phyloP scores from a whole-genome alignment of 495 filamentous ascomycete genomes.

The Entonaema liquescens region DNA sequence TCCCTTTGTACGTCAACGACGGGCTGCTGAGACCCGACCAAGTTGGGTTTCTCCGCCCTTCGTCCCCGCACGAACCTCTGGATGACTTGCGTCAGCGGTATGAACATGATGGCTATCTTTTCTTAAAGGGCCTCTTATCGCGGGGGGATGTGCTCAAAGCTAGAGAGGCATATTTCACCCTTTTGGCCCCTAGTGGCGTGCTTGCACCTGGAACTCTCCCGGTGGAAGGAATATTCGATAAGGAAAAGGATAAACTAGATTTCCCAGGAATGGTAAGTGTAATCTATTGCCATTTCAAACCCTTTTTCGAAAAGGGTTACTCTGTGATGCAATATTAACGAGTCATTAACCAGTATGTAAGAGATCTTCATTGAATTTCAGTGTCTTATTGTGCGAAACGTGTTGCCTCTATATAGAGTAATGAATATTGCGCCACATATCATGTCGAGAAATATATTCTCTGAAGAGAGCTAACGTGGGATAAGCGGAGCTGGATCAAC shows the following conservation, averaged over 20 bases:
- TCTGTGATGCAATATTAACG: background rate
- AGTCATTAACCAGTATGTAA: background rate
- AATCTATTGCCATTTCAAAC: background rate
- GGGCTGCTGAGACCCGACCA: background rate
- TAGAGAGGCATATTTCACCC: constrained; percentile 64
- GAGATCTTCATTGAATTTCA: background rate
- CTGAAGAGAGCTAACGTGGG: background rate
- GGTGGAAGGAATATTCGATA: constrained; percentile 61
- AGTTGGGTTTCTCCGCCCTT: background rate
- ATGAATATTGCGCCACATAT: background rate
- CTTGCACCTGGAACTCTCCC: constrained; percentile 55
- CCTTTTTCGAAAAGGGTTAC: no score
- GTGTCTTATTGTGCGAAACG: no score
- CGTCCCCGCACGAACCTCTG: constrained; percentile 35
- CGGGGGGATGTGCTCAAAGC: constrained; percentile 65
- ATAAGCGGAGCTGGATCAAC: background rate
- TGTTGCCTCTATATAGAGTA: background rate
- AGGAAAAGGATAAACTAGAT: constrained; percentile 39
- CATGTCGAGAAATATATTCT: background rate
- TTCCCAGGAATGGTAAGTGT: background rate
- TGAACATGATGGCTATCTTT: constrained; percentile 67
- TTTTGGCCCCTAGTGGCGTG: constrained; percentile 63
- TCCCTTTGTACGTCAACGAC: background rate
- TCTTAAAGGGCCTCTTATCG: constrained; percentile 66
- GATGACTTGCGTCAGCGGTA: constrained; percentile 62